Evolutionary conservation across 2,329 filamentous ascomycete genomes (phyloP).

Genomic region (Colletotrichum liriopes): DNA sequence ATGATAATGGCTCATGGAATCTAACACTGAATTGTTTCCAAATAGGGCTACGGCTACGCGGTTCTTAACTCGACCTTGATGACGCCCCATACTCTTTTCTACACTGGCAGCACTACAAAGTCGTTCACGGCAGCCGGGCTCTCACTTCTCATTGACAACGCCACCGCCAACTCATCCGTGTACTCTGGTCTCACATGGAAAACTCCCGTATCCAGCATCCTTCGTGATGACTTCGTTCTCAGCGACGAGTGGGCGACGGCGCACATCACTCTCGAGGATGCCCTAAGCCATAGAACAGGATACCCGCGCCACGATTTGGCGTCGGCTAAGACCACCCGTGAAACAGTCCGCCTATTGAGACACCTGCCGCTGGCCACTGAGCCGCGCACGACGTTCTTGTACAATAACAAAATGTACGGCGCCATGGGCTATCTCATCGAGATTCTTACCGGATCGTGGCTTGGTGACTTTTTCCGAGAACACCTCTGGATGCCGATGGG

Average conservation of each 20-base stretch:
- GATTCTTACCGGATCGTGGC: conserved; percentile 53
- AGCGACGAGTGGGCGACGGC: conserved; percentile 61
- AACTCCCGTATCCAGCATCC: conserved; percentile 61
- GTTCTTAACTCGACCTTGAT: conserved; percentile 53
- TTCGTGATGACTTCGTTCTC: conserved; percentile 69
- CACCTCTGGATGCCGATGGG: conserved; percentile 62
- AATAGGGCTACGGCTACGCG: conserved; percentile 57
- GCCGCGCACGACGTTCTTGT: conserved; percentile 62
- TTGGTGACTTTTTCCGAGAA: conserved; percentile 59
- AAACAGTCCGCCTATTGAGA: conserved; percentile 60
- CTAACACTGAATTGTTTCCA: neutral
- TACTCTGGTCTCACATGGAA: conserved; percentile 61
- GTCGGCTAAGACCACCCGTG: conserved; percentile 50
- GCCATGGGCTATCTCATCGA: conserved; percentile 63
- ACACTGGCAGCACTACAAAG: conserved; percentile 71
- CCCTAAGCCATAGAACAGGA: conserved; percentile 67
- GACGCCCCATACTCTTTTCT: conserved; percentile 67
- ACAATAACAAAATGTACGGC: conserved; percentile 67
- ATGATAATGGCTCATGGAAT: neutral
- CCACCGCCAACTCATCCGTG: conserved; percentile 44
- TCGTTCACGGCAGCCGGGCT: conserved; percentile 67
- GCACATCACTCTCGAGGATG: conserved; percentile 69
- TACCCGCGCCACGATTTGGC: conserved; percentile 60
- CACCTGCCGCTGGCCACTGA: conserved; percentile 61
- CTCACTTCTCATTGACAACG: conserved; percentile 63